phyloP scores from a whole-genome alignment of 306 rosid genomes.

The Lupinus albus region DNA sequence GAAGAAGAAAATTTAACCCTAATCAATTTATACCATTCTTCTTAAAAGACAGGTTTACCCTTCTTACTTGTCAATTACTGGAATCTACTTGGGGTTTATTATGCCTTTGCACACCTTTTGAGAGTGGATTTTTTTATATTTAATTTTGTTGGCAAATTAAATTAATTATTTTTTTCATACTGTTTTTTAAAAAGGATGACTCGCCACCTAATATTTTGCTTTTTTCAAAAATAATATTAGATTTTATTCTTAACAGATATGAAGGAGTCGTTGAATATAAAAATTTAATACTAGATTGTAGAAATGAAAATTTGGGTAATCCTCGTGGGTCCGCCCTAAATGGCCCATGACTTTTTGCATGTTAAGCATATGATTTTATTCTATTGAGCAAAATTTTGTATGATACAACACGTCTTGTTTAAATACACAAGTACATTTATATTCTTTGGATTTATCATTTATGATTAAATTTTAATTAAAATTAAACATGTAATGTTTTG shows the following conservation, averaged over 20 bases:
- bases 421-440: no score
- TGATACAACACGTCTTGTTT: no score
- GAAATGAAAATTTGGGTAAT: no score
- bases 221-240: neutral
- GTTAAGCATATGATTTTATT: no score
- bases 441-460: no score
- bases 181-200: neutral
- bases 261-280: neutral
- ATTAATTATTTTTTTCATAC: neutral
- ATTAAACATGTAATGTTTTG: no score
- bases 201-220: neutral
- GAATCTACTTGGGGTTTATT: conserved; percentile 5
- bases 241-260: neutral
- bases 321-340: no score
- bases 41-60: conserved; percentile 33
- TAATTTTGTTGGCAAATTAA: neutral
- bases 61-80: neutral
- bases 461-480: no score
- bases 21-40: neutral
- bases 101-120: conserved; percentile 14
- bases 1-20: conserved; percentile 49
- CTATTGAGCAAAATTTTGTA: no score
- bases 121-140: neutral
- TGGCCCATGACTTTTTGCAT: no score
- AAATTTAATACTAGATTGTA: no score